A percentile compares a stretch with the other conserved stretches of the same genome.
phyloP scores from a whole-genome alignment of 495 filamentous ascomycete species.

The Hypoxylon perforatum region DNA sequence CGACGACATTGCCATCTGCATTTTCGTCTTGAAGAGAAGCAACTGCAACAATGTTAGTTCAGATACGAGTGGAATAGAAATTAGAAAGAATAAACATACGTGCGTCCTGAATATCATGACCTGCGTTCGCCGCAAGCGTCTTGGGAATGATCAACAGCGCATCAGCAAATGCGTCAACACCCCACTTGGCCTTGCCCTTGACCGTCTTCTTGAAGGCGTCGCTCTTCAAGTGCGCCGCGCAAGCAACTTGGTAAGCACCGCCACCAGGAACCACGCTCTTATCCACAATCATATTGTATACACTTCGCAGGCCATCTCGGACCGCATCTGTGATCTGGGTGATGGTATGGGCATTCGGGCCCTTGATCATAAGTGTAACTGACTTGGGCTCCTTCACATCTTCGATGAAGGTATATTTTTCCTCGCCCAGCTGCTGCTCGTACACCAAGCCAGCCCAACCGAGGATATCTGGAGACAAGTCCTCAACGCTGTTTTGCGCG shows the following conservation, averaged over 20 bases:
- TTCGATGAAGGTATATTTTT: constrained; percentile 98
- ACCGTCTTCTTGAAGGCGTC: constrained; percentile 85
- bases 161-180: constrained; percentile 93
- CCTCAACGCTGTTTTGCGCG: constrained; percentile 95
- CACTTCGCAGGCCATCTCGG: constrained; percentile 92
- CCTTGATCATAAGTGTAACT: constrained; percentile 98
- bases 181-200: constrained; percentile 97
- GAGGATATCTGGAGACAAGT: constrained; percentile 86
- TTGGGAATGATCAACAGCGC: constrained; percentile 95
- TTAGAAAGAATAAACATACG: constrained; percentile 61
- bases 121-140: constrained; percentile 94
- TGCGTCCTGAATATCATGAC: constrained; percentile 95
- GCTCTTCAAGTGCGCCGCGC: constrained; percentile 86
- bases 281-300: constrained; percentile 99
- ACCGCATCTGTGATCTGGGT: constrained; percentile 96
- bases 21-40: constrained; percentile 87
- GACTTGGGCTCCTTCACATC: constrained; percentile 99
- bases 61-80: neutral
- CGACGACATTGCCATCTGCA: constrained; percentile 83
- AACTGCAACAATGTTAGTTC: constrained; percentile 61
- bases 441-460: constrained; percentile 98
- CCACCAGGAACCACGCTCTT: constrained; percentile 93
- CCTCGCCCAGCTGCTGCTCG: constrained; percentile 96
- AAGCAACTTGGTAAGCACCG: constrained; percentile 96
- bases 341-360: constrained; percentile 95